Base-by-base conservation (phyloP, 2,329 filamentous ascomycete genomes). In the Pestalotiopsis sp. region DNA sequence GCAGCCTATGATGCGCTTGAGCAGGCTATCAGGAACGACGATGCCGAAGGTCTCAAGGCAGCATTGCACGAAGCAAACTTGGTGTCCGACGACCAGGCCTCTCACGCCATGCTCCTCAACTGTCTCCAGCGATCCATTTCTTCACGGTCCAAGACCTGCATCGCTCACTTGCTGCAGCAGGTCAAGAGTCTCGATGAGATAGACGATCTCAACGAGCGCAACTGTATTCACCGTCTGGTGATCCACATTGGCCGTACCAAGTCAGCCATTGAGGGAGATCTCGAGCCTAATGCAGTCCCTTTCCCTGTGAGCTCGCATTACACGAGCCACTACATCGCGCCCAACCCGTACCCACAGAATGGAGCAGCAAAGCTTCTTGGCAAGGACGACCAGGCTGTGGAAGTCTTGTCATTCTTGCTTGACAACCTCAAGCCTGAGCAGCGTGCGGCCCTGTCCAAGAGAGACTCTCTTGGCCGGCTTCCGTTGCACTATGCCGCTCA, bases 401-500 rank as follows among this genome's bases (percentile, higher is more conserved):
- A 91, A 72, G 84, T 97, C 55, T 81, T 91, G 12, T 76, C 81
- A 2, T 88, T 84, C 67, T 77, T 91, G 3, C 84, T 99, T 4
- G 90, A 94, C 61, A 84, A 86, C 36, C 85, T 99, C 7, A 87
- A 84, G 12, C 85, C 87, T 0, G 82, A 87, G 11, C 95, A 98
- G 73, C 88, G 91, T 12, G 72, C 78, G 13, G 91, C 92, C 0
- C 83, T 98, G 12, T 83, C 87, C 64, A 87, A 88, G 13, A 90
- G 87, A 69, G 95, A 98, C 80, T 86, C 90, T 0, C 92, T 95
- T 69, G 95, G 94, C 2, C 92, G 95, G 4, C 87, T 95, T 14
- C 94, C 95, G 1, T 85, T 98, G 12, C 95, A 98, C 78, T 98
- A 98, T 77, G 94, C 94, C 2, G 95, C 96, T 0, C 94, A 98